phyloP scores from a whole-genome alignment of 441 rosid species.

The Gossypium gossypioides region DNA sequence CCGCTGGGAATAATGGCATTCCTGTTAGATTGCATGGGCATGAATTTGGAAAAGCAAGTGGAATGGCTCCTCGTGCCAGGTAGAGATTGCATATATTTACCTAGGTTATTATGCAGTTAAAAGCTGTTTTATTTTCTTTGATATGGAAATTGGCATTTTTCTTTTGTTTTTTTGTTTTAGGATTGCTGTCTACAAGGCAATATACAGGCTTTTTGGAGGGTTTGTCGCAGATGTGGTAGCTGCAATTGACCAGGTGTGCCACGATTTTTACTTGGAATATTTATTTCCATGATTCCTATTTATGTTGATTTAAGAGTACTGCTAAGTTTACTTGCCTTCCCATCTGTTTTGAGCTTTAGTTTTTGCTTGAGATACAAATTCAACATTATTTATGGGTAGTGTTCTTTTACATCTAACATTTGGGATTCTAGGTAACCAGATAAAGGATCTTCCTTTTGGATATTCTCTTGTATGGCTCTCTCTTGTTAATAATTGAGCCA shows the following conservation, averaged over 20 bases:
- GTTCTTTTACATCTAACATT: neutral
- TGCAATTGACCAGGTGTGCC: constrained; percentile 84
- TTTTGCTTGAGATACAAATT: neutral
- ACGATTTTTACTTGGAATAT: neutral
- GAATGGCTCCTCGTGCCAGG: constrained; percentile 99
- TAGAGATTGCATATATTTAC: constrained; percentile 20
- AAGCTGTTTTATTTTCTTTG: constrained; percentile 6
- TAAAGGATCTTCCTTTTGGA: neutral
- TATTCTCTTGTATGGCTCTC: neutral
- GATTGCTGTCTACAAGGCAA: constrained; percentile 96
- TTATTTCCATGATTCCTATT: neutral
- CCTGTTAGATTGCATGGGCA: constrained; percentile 83
- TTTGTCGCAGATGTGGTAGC: constrained; percentile 96
- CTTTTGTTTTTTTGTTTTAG: constrained; percentile 29
- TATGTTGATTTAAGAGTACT: neutral
- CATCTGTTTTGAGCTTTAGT: neutral
- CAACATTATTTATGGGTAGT: neutral
- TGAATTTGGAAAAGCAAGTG: constrained; percentile 97
- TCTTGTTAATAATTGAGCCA: neutral
- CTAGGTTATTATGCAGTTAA: neutral
- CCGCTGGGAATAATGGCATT: constrained; percentile 97
- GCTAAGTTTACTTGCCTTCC: neutral
- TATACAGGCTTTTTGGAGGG: constrained; percentile 91
- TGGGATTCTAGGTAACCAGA: neutral
- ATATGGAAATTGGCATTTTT: neutral